Evolutionary conservation across 768 basidiomycete species (phyloP).

Genomic region (Suillus paluster): DNA sequence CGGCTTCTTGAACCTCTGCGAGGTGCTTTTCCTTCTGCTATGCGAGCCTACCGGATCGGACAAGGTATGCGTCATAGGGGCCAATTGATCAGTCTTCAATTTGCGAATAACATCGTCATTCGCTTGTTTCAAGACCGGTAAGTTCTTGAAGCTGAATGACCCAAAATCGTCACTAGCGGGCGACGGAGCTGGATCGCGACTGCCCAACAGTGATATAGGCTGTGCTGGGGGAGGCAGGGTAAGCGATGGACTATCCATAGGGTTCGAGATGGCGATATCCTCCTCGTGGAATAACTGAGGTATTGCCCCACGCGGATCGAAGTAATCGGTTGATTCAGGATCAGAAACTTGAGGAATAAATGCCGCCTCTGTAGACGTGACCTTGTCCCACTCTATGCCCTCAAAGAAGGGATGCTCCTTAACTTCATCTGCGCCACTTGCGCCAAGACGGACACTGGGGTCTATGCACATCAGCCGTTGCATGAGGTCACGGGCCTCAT

Average conservation of each 20-base stretch:
- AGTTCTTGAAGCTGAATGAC: conserved; percentile 97
- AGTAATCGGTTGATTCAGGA: conserved; percentile 99
- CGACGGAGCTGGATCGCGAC: conserved; percentile 47
- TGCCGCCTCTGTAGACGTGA: conserved; percentile 85
- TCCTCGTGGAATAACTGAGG: conserved; percentile 93
- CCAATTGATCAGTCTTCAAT: conserved; percentile 88
- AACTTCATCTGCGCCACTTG: conserved; percentile 88
- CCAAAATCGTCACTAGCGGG: conserved; percentile 91
- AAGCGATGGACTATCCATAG: conserved; percentile 47
- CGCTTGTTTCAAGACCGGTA: conserved; percentile 94
- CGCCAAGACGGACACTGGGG: conserved; percentile 79
- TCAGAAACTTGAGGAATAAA: conserved; percentile 96
- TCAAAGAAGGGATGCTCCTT: conserved; percentile 90
- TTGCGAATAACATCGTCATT: conserved; percentile 99
- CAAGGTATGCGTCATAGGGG: conserved; percentile 74
- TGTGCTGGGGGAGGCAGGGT: conserved; percentile 22
- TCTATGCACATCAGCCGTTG: conserved; percentile 81
- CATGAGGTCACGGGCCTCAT: conserved; percentile 91
- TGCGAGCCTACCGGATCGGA: conserved; percentile 64
- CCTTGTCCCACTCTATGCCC: conserved; percentile 91
- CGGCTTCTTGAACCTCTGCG: conserved; percentile 80
- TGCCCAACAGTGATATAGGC: conserved; percentile 37
- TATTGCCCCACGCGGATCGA: conserved; percentile 93
- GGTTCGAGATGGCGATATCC: conserved; percentile 61
- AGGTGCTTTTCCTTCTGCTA: conserved; percentile 79